Evolutionary conservation across 805 yeast species (phyloP), one percentile per base, ranked within the genome.

Genomic region (Yamadazyma olivae): DNA sequence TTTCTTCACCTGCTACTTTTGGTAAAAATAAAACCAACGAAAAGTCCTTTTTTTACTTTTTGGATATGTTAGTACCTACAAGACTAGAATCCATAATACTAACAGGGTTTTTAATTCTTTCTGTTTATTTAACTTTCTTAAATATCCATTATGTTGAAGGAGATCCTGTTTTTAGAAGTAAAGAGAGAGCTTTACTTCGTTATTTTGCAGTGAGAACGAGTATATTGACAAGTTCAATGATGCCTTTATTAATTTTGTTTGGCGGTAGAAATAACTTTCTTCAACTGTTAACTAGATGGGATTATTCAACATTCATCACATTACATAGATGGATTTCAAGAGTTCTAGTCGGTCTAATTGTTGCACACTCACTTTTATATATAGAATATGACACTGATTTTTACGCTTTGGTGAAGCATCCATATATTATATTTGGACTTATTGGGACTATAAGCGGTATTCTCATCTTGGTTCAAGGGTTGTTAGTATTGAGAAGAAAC

Each of bases 391-490:
- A 27, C 32, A 36, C 15, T 19, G 17, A 46, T 61, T 20, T 52
- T 52, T 25, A 47, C 44, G 30, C 48, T 60, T 4, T 50, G 8
- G 5, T 32, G 12, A 38, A 35, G 12, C 37, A 21, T 23, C 48
- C 51, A 30, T 35, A 43, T 18, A 36, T 64, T 16, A 34, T 45
- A 13, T 57, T 49, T 48, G 71, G 71, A 5, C 31, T 39, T 3
- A 28, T 53, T 9, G 68, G 61, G 3, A 48, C 54, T 2, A 18
- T 31, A 25, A 57, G 70, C 7, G 75, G 76, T 1, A 44, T 65
- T 3, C 36, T 57, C 3, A 61, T 75, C n/a, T 44, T 74, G 33
- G 38, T 74, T 14, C 79, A 74, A 38, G 73, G 75, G 0, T 46
- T 74, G 18, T 58, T 70, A 42, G 58, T 60, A 25, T 54, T 75